These are phyloP conservation scores for Pyrus communis DNA, from an alignment of 306 rosid species.

Conservation along the genomic window DNA sequence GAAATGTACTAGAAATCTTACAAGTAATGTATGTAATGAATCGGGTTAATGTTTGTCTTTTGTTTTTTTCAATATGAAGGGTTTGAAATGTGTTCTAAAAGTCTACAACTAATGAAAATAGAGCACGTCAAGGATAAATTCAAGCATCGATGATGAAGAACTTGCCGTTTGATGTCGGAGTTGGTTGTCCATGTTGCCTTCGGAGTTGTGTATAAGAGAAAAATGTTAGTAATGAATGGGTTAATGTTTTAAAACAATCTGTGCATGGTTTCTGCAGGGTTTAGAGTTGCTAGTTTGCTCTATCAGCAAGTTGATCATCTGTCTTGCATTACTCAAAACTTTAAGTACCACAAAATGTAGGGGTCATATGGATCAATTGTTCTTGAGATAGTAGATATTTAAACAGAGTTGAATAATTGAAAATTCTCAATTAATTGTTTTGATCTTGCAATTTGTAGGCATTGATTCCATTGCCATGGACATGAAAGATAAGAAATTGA, in stretches of 20 bases:
- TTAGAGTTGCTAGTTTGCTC: not conserved
- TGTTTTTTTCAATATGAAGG: not conserved
- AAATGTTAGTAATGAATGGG: not conserved
- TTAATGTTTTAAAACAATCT: not conserved
- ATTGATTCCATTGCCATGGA: conserved; percentile 84
- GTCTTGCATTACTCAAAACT: not conserved
- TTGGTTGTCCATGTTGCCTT: not conserved
- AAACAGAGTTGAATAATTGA: not conserved
- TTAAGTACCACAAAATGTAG: not conserved
- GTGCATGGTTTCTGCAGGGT: not conserved
- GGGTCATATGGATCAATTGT: not conserved
- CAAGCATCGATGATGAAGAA: not conserved
- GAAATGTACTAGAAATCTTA: not conserved
- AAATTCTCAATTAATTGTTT: not conserved
- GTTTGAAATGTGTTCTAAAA: not conserved
- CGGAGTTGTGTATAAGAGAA: not conserved
- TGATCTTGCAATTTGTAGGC: conserved; percentile 33
- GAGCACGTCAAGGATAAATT: not conserved
- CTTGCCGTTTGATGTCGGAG: not conserved
- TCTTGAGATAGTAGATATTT: not conserved
- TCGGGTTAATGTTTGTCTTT: not conserved
- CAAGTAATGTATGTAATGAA: not conserved
- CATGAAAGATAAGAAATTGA: conserved; percentile 77
- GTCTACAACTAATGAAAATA: not conserved
- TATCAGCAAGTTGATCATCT: not conserved